Conservation (phyloP, 495 filamentous ascomycete genomes). For the Aspergillus asperescens region DNA sequence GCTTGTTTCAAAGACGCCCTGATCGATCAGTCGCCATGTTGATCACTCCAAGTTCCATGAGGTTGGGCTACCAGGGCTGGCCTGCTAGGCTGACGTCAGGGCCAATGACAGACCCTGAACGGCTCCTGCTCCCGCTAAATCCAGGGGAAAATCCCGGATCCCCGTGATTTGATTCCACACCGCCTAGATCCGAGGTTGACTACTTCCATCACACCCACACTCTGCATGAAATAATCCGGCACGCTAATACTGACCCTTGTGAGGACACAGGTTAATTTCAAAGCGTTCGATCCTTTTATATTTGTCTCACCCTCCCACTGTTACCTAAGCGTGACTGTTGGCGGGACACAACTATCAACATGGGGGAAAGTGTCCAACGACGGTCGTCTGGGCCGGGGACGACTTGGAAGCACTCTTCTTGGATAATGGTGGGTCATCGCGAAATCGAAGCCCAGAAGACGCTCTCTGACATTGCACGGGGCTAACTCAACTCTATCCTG, state of each 20-base stretch:
- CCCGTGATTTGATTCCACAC: constrained; percentile 5
- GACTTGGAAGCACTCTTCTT: constrained; percentile 70
- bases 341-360: constrained; percentile 16
- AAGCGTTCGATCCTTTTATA: background rate
- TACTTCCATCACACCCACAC: constrained; percentile 1
- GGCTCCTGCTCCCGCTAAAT: background rate
- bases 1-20: background rate
- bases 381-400: constrained; percentile 51
- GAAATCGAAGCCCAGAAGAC: background rate
- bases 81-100: constrained; percentile 4
- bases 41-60: background rate
- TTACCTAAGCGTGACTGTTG: background rate
- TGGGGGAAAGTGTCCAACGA: constrained; percentile 36
- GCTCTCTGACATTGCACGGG: too few species aligned
- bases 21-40: background rate
- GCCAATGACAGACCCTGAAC: background rate
- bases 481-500: constrained; percentile 14
- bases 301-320: background rate
- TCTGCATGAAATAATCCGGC: constrained; percentile 15
- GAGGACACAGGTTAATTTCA: background rate
- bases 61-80: background rate
- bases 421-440: constrained; percentile 60
- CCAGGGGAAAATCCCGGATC: background rate
- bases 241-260: constrained; percentile 1
- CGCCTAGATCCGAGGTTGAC: constrained; percentile 1